Evolutionary conservation across 1,284 basidiomycete species (phyloP), one percentile per base, ranked within the genome.

Genomic region (Leccinum variabile): DNA sequence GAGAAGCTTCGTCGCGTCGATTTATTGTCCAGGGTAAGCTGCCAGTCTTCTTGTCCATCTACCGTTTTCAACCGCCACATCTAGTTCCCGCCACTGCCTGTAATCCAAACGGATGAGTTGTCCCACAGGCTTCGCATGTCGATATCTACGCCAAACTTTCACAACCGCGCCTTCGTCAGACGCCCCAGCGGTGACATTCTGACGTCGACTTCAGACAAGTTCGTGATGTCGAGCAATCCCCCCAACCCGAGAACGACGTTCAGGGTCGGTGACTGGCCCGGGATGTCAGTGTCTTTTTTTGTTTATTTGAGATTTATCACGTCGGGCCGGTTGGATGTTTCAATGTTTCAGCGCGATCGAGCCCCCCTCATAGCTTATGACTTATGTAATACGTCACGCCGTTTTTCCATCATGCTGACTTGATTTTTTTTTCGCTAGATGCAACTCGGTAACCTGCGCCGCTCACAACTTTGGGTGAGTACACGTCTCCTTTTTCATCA

Each of bases 381-480:
- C 13, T 37, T 37, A 37, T 37, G 35, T 37, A 62, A 61, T 73
- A 46, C 39, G 59, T 57, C 52, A 54, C 32, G 11, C 18, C 37
- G 32, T 53, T 59, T 63, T 49, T 56, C 22, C 46, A 32, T 52
- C 49, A n/a, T 33, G 56, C 65, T 68, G 69, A 71, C 69, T 44
- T 22, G 0, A 7, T 30, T 30, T 56, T 53, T 70, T 44, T 18
- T 11, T 11, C 65, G 62, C 44, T 69, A 90, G 88, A 77, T 90
- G 88, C 69, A 75, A 75, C 63, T 80, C 81, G 59, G 79, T 82
- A 63, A 83, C 80, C 58, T 90, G 88, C 72, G 84, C 82, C 67
- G 86, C 87, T 30, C 87, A 89, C 72, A 90, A 90, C 75, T 90
- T 90, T 79, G 87, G 86, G 88, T 89, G 72, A 79, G 86, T 82